Conservation (phyloP, 2,329 filamentous ascomycete species). For the Cytospora paraplurivora region DNA sequence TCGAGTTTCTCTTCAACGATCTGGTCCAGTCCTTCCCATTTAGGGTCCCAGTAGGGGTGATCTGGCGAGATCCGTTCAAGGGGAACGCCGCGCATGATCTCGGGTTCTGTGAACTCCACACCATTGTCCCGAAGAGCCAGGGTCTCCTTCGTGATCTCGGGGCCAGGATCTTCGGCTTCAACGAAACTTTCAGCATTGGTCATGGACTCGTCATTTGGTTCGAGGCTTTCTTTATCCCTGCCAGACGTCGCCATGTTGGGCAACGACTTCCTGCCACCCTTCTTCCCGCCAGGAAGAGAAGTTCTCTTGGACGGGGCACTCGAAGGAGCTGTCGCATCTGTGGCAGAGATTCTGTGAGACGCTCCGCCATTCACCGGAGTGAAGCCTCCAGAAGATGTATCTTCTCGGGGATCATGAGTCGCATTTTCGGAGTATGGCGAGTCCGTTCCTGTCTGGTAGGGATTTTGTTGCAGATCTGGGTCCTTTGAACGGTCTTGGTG, state of each 20-base stretch:
- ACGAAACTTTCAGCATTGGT: slow-evolving; percentile 21
- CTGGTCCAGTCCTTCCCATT: slow-evolving; percentile 51
- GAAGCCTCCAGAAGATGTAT: slow-evolving; percentile 29
- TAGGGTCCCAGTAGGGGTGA: slow-evolving; percentile 59
- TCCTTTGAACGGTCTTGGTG: slow-evolving; percentile 24
- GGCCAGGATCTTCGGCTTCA: slow-evolving; percentile 27
- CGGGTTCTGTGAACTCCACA: slow-evolving; percentile 51
- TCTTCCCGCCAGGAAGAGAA: slow-evolving; percentile 23
- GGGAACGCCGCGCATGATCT: slow-evolving; percentile 56
- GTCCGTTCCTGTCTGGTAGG: not conserved
- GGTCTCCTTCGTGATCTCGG: slow-evolving; percentile 49
- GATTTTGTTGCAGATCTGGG: slow-evolving; percentile 7
- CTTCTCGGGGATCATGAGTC: slow-evolving; percentile 17
- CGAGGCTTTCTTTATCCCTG: slow-evolving; percentile 22
- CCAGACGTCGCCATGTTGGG: slow-evolving; percentile 22
- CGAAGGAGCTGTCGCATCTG: slow-evolving; percentile 4
- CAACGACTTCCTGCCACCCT: slow-evolving; percentile 23
- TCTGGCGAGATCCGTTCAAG: slow-evolving; percentile 51
- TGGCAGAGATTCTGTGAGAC: not conserved
- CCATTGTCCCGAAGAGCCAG: slow-evolving; percentile 54
- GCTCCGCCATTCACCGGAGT: slow-evolving; percentile 31
- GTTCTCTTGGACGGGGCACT: slow-evolving; percentile 23
- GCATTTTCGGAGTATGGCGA: slow-evolving; percentile 16
- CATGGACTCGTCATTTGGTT: slow-evolving; percentile 17
- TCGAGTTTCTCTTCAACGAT: slow-evolving; percentile 48